These are phyloP conservation scores for Solioccasus polychromus DNA, from an alignment of 768 basidiomycete species.

Conservation along the genomic window DNA sequence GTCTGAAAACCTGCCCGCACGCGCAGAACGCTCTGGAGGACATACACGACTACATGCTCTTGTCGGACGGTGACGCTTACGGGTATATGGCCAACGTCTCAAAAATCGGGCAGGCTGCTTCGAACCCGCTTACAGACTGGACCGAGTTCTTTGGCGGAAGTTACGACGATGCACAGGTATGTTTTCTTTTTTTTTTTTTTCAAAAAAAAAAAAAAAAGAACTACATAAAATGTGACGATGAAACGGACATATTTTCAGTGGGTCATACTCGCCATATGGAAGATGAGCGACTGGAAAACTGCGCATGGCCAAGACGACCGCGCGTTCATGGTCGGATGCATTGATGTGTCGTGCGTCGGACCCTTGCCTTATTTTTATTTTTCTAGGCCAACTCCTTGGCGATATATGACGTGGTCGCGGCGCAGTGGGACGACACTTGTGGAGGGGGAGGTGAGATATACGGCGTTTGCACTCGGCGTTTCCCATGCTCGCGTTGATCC, in stretches of 20 bases:
- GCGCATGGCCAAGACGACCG: constrained; percentile 32
- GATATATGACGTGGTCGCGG: constrained; percentile 51
- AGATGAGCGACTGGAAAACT: constrained; percentile 52
- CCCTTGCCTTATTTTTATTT: constrained; percentile 27
- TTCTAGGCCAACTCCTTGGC: constrained; percentile 42
- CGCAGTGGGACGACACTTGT: constrained; percentile 49
- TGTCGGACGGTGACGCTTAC: constrained; percentile 41
- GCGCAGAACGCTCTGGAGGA: too few relatives aligned
- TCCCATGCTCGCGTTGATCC: not conserved
- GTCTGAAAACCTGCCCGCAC: too few relatives aligned
- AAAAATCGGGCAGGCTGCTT: constrained; percentile 43
- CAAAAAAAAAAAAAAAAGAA: too few relatives aligned
- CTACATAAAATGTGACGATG: not conserved
- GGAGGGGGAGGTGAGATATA: constrained; percentile 54
- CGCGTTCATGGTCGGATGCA: constrained; percentile 18
- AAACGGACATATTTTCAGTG: constrained; percentile 37
- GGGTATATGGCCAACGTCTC: constrained; percentile 39
- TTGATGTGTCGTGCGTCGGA: constrained; percentile 19
- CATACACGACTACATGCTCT: too few relatives aligned
- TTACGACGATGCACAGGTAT: constrained; percentile 53
- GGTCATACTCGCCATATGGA: constrained; percentile 57
- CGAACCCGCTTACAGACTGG: constrained; percentile 43
- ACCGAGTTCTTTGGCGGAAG: constrained; percentile 41
- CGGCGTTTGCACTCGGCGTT: not conserved
- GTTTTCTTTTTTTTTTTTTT: constrained; percentile 1